These are phyloP conservation scores for Alternaria conjuncta DNA, from an alignment of 2,329 filamentous ascomycete genomes.

Conservation along the genomic window DNA sequence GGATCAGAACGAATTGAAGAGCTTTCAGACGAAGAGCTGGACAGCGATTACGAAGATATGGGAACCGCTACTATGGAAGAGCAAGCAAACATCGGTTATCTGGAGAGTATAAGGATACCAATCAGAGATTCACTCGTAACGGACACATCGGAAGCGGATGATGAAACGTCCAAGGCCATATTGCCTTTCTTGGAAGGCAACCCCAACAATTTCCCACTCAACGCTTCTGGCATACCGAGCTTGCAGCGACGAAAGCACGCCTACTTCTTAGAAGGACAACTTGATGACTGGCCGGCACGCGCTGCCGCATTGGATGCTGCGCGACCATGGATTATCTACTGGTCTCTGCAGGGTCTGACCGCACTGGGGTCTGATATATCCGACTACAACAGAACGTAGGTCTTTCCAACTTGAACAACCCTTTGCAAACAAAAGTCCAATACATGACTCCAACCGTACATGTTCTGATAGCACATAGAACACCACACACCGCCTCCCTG, in stretches of 20 bases:
- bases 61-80: slow-evolving; percentile 35
- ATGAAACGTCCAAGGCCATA: slow-evolving; percentile 71
- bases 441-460: neutral
- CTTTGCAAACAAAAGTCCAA: neutral
- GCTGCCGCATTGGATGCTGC: slow-evolving; percentile 84
- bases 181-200: slow-evolving; percentile 69
- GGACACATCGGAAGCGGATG: slow-evolving; percentile 70
- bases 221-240: slow-evolving; percentile 74
- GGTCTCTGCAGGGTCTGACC: slow-evolving; percentile 78
- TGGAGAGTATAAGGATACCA: slow-evolving; percentile 52
- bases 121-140: slow-evolving; percentile 73
- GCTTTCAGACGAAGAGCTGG: slow-evolving; percentile 40
- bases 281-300: slow-evolving; percentile 68
- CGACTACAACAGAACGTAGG: slow-evolving; percentile 68
- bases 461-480: slow-evolving; percentile 46
- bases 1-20: slow-evolving; percentile 42
- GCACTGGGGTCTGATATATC: slow-evolving; percentile 77
- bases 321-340: slow-evolving; percentile 93
- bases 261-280: slow-evolving; percentile 64
- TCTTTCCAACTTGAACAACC: slow-evolving; percentile 6
- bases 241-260: slow-evolving; percentile 70
- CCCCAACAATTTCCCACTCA: slow-evolving; percentile 62
- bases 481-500: slow-evolving; percentile 76
- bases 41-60: slow-evolving; percentile 47
- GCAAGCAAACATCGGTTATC: slow-evolving; percentile 36